Evolutionary conservation across 108 stramenopile genomes (phyloP), one percentile per base, ranked within the genome.

Genomic region (Skeletonema menzelii): DNA sequence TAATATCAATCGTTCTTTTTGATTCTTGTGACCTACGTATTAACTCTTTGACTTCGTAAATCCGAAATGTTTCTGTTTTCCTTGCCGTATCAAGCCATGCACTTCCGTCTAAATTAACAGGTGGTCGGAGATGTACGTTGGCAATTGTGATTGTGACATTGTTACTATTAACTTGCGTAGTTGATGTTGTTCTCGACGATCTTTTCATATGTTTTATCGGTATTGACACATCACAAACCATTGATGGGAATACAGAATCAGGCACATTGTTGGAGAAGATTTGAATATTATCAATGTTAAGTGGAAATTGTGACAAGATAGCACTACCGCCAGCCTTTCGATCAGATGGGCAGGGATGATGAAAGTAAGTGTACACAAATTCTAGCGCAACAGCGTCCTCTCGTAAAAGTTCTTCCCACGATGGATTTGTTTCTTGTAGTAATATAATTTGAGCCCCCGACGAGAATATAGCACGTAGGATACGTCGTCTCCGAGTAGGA

Each of bases 241-340:
- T 28, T 12, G 69, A 56, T 32, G 80, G 80, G 59, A 80, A 80
- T 35, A 80, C 80, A 20, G 80, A 80, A 8, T 73, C 80, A 65
- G 63, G 19, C 47, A 80, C 47, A 53, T 66, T 62, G 22, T 60
- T 10, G 0, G 72, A 27, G 15, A 80, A 70, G 35, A 80, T 24
- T 42, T 17, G 11, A 5, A 70, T 61, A n/a, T 70, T 53, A 30
- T 74, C 72, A 20, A 70, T 24, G 20, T 74, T 67, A 4, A 74
- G 38, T 19, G 80, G 69, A 65, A 46, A 73, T 53, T 70, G 79
- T 19, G 80, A 80, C 3, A 80, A 63, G 31, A 80, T 57, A 4
- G 80, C 73, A 34, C 73, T 70, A 1, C 80, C 80, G 6, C 80
- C 73, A 12, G 80, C 80, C 27, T 63, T 40, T 24, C 72, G 71